Evolutionary conservation across 2,329 filamentous ascomycete genomes (phyloP).

Genomic region (Raffaelea albimanens): DNA sequence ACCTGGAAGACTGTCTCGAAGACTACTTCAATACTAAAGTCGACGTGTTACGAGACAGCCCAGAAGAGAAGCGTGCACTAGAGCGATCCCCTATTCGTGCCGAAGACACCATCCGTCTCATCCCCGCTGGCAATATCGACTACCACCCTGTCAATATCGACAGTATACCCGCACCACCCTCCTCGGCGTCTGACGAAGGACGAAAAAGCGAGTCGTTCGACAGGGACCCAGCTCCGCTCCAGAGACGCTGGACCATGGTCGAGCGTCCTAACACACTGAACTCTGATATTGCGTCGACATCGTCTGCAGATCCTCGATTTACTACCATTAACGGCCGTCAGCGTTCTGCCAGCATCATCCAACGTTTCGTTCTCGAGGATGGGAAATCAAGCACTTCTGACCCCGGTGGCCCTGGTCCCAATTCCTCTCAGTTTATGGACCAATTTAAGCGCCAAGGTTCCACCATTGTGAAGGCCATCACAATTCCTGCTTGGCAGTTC

Average conservation of each 20-base stretch:
- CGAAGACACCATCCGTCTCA: conserved; percentile 24
- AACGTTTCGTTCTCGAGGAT: conserved; percentile 46
- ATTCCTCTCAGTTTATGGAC: conserved; percentile 31
- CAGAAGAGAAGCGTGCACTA: conserved; percentile 38
- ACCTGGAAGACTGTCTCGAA: conserved; percentile 83
- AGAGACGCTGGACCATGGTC: conserved; percentile 24
- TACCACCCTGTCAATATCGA: no score
- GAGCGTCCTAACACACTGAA: conserved; percentile 4
- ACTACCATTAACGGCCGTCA: conserved; percentile 24
- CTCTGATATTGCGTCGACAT: conserved; percentile 11
- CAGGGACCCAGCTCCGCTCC: conserved; percentile 16
- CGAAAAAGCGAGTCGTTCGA: conserved; percentile 9
- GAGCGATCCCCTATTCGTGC: conserved; percentile 20
- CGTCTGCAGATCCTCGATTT: conserved; percentile 19
- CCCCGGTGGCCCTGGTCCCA: no score
- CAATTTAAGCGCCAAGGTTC: conserved; percentile 37
- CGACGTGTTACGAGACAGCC: conserved; percentile 69
- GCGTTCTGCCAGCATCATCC: conserved; percentile 51
- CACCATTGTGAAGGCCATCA: conserved; percentile 64
- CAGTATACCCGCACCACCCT: no score
- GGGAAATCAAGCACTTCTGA: conserved; percentile 27
- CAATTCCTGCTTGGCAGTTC: conserved; percentile 96
- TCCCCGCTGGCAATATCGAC: conserved; percentile 16
- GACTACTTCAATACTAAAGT: conserved; percentile 92
- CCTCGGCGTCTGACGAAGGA: no score